Conservation (phyloP, 495 filamentous ascomycete genomes). For the Elaphomyces granulatus region DNA sequence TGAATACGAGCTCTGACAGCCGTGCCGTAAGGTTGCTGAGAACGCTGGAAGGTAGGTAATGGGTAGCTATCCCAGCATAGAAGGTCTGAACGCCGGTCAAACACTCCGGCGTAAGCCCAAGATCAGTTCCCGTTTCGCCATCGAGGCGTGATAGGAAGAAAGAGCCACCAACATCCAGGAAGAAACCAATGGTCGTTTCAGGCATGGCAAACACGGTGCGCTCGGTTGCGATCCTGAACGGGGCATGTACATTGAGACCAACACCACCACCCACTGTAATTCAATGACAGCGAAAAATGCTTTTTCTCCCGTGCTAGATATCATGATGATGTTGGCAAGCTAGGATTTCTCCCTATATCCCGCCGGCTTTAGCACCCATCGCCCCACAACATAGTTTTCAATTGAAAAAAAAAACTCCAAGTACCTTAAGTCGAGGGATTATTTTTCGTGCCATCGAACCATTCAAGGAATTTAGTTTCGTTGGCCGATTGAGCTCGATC, state of each 20-base stretch:
- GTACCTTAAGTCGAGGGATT: slow-evolving; percentile 56
- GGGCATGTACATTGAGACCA: slow-evolving; percentile 84
- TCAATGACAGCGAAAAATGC: slow-evolving; percentile 90
- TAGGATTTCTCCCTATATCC: slow-evolving; percentile 89
- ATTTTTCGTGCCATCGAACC: slow-evolving; percentile 93
- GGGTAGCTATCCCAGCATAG: slow-evolving; percentile 73
- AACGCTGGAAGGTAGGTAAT: slow-evolving; percentile 83
- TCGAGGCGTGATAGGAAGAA: slow-evolving; percentile 90
- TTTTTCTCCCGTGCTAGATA: slow-evolving; percentile 71
- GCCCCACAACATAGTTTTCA: too few species aligned
- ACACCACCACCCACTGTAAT: slow-evolving; percentile 98
- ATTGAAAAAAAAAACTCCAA: too few species aligned
- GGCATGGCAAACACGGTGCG: slow-evolving; percentile 95
- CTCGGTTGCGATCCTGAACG: slow-evolving; percentile 92
- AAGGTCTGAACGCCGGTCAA: slow-evolving; percentile 71
- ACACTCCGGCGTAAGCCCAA: slow-evolving; percentile 73
- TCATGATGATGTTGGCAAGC: slow-evolving; percentile 80
- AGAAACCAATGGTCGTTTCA: slow-evolving; percentile 94
- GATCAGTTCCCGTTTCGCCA: slow-evolving; percentile 72
- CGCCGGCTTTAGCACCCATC: too few species aligned
- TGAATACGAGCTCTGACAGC: slow-evolving; percentile 77
- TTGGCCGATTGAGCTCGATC: slow-evolving; percentile 86
- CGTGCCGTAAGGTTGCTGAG: slow-evolving; percentile 68
- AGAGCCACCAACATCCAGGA: slow-evolving; percentile 89
- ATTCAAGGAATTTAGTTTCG: slow-evolving; percentile 80